A percentile compares a stretch with the other conserved stretches of the same genome.
phyloP scores from a whole-genome alignment of 768 basidiomycete genomes.

The Dioszegia hungarica region DNA sequence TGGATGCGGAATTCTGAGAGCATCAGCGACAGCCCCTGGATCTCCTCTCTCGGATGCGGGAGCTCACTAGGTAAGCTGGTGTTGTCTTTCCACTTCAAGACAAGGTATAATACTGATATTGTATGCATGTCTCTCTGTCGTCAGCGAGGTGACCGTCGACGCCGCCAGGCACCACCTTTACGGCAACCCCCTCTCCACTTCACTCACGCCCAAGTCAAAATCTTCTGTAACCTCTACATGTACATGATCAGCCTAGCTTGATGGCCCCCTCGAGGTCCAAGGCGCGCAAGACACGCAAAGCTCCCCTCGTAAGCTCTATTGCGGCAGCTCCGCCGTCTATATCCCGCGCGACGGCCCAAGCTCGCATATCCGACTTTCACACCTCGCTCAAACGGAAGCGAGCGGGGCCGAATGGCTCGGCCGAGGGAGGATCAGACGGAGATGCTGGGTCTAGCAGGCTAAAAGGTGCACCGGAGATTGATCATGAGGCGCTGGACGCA shows the following conservation, averaged over 20 bases:
- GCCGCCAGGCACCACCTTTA: no score
- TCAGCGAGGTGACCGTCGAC: no score
- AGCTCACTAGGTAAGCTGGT: no score
- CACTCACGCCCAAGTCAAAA: no score
- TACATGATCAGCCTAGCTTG: no score
- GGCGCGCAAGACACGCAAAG: conserved; percentile 2
- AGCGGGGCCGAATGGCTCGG: conserved; percentile 51
- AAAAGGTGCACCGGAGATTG: conserved; percentile 31
- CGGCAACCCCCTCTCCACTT: no score
- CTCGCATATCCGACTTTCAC: conserved; percentile 74
- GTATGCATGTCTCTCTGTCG: no score
- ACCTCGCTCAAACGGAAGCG: conserved; percentile 65
- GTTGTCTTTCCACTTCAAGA: no score
- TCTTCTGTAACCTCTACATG: background rate
- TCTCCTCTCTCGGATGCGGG: no score
- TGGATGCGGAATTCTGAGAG: background rate
- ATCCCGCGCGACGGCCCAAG: conserved; percentile 57
- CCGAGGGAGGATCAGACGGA: background rate
- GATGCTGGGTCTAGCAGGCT: no score
- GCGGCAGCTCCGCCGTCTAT: background rate
- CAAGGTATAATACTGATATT: no score
- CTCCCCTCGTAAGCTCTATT: background rate
- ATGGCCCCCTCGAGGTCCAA: background rate
- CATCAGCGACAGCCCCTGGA: background rate
- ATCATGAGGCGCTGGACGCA: conserved; percentile 68